A percentile compares a stretch with the other conserved stretches of the same genome.
These are phyloP conservation scores for Phaseolus coccineus DNA, from an alignment of 331 rosid species.

Conservation along the genomic window DNA sequence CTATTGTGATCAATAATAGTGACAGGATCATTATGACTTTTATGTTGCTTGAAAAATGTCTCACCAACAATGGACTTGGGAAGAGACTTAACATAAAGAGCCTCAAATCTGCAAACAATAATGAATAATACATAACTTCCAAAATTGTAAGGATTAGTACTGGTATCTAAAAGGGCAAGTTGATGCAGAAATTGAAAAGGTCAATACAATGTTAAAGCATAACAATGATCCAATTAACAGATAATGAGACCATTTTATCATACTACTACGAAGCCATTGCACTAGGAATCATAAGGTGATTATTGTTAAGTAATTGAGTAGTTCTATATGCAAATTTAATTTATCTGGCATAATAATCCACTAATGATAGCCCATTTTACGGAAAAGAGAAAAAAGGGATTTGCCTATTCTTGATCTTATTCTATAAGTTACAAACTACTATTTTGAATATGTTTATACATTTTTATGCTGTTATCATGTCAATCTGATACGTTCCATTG, in stretches of 20 bases:
- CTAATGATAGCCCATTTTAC: not conserved
- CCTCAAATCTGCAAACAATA: slow-evolving; percentile 63
- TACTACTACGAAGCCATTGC: not conserved
- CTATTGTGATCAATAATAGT: slow-evolving; percentile 49
- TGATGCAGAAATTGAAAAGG: slow-evolving; percentile 11
- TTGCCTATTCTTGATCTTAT: slow-evolving; percentile 57
- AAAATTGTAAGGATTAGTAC: too few species aligned
- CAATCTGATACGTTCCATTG: slow-evolving; percentile 44
- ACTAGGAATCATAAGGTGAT: not conserved
- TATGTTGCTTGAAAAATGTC: slow-evolving; percentile 62
- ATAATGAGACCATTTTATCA: slow-evolving; percentile 20
- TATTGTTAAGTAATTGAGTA: not conserved
- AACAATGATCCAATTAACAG: slow-evolving; percentile 20
- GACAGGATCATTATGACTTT: slow-evolving; percentile 79
- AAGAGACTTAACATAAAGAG: slow-evolving; percentile 68
- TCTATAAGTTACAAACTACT: too few species aligned
- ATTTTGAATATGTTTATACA: too few species aligned
- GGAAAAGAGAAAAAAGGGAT: not conserved
- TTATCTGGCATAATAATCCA: not conserved
- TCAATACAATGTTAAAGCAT: not conserved
- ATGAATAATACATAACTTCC: too few species aligned
- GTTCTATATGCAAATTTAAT: not conserved
- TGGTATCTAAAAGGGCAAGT: not conserved
- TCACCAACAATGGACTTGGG: slow-evolving; percentile 70
- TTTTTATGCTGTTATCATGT: slow-evolving; percentile 48